phyloP scores from a whole-genome alignment of 2,329 filamentous ascomycete genomes.

The Acrodontium crateriforme region DNA sequence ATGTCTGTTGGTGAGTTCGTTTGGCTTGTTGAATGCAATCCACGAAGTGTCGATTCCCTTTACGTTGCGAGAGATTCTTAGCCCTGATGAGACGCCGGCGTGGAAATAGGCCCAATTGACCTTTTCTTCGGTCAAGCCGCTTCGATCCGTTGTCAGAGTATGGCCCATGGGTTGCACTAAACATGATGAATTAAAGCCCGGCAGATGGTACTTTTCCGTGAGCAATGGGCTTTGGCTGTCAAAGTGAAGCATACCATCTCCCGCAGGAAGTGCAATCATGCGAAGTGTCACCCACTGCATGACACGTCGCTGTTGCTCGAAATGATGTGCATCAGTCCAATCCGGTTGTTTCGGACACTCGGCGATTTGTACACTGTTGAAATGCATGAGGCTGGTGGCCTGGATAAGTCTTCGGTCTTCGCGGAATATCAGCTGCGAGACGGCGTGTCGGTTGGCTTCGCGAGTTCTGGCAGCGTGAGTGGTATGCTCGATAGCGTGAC shows the following conservation, averaged over 20 bases:
- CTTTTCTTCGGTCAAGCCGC: constrained; percentile 82
- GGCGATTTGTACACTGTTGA: constrained; percentile 64
- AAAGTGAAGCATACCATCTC: constrained; percentile 77
- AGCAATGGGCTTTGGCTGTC: constrained; percentile 75
- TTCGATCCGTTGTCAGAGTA: constrained; percentile 83
- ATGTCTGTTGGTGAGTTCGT: constrained; percentile 87
- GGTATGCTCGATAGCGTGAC: constrained; percentile 49
- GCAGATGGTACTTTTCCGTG: constrained; percentile 80
- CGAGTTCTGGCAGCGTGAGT: constrained; percentile 62
- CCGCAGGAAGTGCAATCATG: constrained; percentile 77
- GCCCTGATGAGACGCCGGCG: constrained; percentile 80
- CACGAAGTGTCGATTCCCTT: constrained; percentile 96
- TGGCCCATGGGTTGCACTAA: constrained; percentile 85
- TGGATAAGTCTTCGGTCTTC: constrained; percentile 85
- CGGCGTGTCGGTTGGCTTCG: constrained; percentile 61
- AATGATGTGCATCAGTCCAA: constrained; percentile 72
- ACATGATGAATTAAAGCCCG: constrained; percentile 84
- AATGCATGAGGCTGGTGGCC: constrained; percentile 72
- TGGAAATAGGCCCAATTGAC: constrained; percentile 99
- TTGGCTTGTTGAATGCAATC: constrained; percentile 96
- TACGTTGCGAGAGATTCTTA: constrained; percentile 78
- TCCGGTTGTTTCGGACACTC: constrained; percentile 59
- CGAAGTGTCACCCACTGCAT: constrained; percentile 76
- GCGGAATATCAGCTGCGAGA: constrained; percentile 77
- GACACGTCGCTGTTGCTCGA: constrained; percentile 85